phyloP scores from a whole-genome alignment of 306 rosid genomes.

The Cyamopsis tetragonoloba region DNA sequence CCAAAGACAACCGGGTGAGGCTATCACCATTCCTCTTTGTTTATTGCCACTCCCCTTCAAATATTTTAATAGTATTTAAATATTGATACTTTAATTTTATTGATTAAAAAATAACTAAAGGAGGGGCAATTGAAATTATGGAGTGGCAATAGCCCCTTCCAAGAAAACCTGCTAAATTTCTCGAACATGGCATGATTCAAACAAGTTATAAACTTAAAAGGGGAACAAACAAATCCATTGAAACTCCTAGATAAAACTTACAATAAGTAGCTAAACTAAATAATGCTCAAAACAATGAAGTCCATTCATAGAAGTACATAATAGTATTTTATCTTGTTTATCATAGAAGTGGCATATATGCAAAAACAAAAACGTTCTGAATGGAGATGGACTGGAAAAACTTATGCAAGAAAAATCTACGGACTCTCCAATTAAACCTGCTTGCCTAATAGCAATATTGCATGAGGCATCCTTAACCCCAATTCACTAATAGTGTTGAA shows the following conservation, averaged over 20 bases:
- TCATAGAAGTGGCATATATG: background rate
- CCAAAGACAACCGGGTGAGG: slow-evolving; percentile 13
- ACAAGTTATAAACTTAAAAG: slow-evolving; percentile 13
- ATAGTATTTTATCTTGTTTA: background rate
- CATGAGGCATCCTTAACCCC: background rate
- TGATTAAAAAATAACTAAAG: too few species aligned
- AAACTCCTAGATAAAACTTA: slow-evolving; percentile 15
- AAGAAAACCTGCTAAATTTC: slow-evolving; percentile 6
- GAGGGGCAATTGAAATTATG: too few species aligned
- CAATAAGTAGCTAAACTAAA: background rate
- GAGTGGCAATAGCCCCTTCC: too few species aligned
- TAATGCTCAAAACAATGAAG: background rate
- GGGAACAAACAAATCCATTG: background rate
- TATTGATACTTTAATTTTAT: too few species aligned
- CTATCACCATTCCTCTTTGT: too few species aligned
- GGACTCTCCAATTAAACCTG: background rate
- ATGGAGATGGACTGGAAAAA: background rate
- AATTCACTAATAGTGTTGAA: background rate
- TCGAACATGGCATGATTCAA: slow-evolving; percentile 1
- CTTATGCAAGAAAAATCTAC: slow-evolving; percentile 4
- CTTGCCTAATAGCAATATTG: background rate
- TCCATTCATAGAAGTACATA: background rate
- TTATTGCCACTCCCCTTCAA: too few species aligned
- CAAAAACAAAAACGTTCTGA: background rate
- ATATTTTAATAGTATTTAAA: too few species aligned